These are phyloP conservation scores for Coemansia sp. DNA, from an alignment of 192 early-diverging fungal genomes.

Conservation along the genomic window DNA sequence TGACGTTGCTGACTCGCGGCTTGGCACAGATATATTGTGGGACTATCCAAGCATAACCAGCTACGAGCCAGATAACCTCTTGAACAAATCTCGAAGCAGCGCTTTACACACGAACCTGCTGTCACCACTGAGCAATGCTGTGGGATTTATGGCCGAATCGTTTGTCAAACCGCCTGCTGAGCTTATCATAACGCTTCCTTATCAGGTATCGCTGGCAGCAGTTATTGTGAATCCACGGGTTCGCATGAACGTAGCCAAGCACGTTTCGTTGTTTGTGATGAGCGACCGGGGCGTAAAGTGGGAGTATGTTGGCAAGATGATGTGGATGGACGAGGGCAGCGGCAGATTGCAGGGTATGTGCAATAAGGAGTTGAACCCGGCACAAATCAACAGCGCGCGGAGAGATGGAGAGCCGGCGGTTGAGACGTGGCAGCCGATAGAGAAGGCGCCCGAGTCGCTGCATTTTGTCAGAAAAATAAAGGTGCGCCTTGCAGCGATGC, in stretches of 20 bases:
- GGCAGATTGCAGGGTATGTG: not conserved
- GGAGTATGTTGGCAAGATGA: constrained; percentile 4
- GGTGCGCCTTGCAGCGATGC: constrained; percentile 16
- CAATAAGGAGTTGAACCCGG: constrained; percentile 12
- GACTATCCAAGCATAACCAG: constrained; percentile 11
- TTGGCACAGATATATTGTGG: constrained; percentile 4
- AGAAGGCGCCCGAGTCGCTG: not conserved
- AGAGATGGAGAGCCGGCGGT: not conserved
- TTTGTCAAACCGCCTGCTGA: constrained; percentile 32
- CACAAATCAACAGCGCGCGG: constrained; percentile 1
- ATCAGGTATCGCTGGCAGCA: constrained; percentile 15
- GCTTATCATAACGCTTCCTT: constrained; percentile 4
- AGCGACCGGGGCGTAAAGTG: constrained; percentile 1
- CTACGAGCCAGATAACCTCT: constrained; percentile 15
- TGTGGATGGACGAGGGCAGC: not conserved
- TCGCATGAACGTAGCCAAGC: constrained; percentile 3
- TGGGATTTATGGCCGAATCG: constrained; percentile 21
- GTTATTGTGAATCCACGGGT: constrained; percentile 15
- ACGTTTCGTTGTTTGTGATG: not conserved
- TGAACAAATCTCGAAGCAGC: not conserved
- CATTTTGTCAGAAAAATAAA: constrained; percentile 10
- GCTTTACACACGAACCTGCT: not conserved
- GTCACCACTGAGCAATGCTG: not conserved
- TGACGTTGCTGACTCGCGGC: constrained; percentile 22
- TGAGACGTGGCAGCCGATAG: constrained; percentile 8